Evolutionary conservation across 2,329 filamentous ascomycete genomes (phyloP).

Genomic region (Fusarium sp.): DNA sequence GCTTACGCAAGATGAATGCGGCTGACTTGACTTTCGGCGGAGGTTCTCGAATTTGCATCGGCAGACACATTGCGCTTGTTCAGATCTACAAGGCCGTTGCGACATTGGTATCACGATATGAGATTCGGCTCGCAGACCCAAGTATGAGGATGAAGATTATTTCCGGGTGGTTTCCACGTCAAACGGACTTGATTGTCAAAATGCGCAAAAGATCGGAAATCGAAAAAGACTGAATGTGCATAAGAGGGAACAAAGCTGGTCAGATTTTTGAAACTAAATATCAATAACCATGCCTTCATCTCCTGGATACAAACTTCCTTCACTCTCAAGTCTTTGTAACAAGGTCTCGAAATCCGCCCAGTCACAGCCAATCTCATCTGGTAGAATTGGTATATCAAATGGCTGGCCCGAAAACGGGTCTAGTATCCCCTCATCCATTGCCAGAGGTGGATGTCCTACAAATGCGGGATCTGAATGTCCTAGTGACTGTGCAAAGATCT

Average conservation of each 20-base stretch:
- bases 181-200: slow-evolving; percentile 7
- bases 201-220: background rate
- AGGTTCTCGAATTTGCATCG: slow-evolving; percentile 52
- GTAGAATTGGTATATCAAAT: background rate
- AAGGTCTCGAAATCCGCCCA: slow-evolving; percentile 21
- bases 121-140: slow-evolving; percentile 51
- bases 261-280: background rate
- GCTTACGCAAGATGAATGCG: slow-evolving; percentile 52
- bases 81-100: slow-evolving; percentile 55
- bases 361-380: slow-evolving; percentile 15
- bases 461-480: accelerated
- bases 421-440: accelerated
- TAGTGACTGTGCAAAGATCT: background rate
- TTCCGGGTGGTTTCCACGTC: slow-evolving; percentile 22
- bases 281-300: slow-evolving; percentile 3
- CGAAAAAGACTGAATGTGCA: accelerated
- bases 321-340: slow-evolving; percentile 3
- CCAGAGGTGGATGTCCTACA: accelerated
- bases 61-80: slow-evolving; percentile 49
- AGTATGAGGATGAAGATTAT: slow-evolving; percentile 2
- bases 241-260: no score
- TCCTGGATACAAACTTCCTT: background rate
- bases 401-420: slow-evolving; percentile 6
- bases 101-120: slow-evolving; percentile 60
- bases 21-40: slow-evolving; percentile 52